Conservation (phyloP, 495 filamentous ascomycete genomes). For the Cercophora sp. region DNA sequence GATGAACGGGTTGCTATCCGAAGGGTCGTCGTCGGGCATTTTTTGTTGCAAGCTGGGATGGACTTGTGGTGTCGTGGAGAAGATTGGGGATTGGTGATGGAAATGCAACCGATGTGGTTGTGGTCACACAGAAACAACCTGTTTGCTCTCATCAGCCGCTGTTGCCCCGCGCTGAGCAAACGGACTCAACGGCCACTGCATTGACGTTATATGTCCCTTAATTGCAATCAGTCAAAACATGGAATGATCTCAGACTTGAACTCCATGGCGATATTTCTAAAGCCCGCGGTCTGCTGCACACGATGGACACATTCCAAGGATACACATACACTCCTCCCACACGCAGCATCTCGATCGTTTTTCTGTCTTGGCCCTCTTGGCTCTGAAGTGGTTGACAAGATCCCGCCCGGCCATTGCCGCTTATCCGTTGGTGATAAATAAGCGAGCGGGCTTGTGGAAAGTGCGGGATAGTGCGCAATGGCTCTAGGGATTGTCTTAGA, state of each 20-base stretch:
- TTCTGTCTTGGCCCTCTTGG: not conserved
- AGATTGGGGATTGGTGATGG: not conserved
- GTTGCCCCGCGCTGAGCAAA: not conserved
- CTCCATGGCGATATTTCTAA: not conserved
- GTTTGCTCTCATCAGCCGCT: not conserved
- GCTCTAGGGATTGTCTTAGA: not conserved
- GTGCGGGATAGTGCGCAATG: not conserved
- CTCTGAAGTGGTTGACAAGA: not conserved
- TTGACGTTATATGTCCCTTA: too few relatives aligned
- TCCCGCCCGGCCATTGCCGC: not conserved
- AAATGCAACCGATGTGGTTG: not conserved
- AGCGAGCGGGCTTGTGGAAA: not conserved
- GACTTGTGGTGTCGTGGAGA: not conserved
- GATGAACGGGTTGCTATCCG: constrained; percentile 36
- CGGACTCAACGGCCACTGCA: too few relatives aligned
- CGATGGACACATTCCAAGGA: too few relatives aligned
- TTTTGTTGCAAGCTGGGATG: not conserved
- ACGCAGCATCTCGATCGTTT: too few relatives aligned
- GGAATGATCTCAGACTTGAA: not conserved
- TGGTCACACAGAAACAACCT: not conserved
- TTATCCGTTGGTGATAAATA: not conserved
- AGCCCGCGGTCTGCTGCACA: not conserved
- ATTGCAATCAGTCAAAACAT: not conserved
- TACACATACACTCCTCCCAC: too few relatives aligned
- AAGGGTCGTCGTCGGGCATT: constrained; percentile 18